A percentile compares a stretch with the other conserved stretches of the same genome.
phyloP scores from a whole-genome alignment of 495 filamentous ascomycete species.

The Cudoniella acicularis region DNA sequence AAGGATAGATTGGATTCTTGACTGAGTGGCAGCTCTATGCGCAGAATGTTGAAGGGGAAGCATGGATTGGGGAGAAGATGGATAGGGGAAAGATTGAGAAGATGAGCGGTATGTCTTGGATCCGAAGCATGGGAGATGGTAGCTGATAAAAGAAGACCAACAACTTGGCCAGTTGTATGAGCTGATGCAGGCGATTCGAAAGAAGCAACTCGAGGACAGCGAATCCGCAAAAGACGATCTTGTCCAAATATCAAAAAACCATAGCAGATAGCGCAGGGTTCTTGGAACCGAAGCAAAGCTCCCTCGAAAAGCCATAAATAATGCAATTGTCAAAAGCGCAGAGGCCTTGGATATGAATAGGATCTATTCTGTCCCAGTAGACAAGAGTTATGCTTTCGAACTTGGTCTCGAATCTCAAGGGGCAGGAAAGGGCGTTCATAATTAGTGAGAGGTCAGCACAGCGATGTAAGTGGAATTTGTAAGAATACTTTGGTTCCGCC shows the following conservation, averaged over 20 bases:
- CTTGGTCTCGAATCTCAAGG: too few species aligned
- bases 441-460: too few species aligned
- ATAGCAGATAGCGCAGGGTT: too few species aligned
- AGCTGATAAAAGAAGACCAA: constrained; percentile 57
- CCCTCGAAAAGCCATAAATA: too few species aligned
- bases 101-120: constrained; percentile 75
- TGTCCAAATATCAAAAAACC: neutral
- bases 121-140: neutral
- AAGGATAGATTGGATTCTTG: constrained; percentile 78
- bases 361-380: too few species aligned
- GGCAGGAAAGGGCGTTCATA: too few species aligned
- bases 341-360: too few species aligned
- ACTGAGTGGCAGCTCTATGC: constrained; percentile 96
- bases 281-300: too few species aligned
- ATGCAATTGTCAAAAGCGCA: too few species aligned
- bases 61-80: constrained; percentile 74
- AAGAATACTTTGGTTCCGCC: too few species aligned
- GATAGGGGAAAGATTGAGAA: constrained; percentile 79
- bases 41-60: constrained; percentile 81
- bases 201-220: constrained; percentile 46
- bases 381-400: too few species aligned
- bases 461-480: too few species aligned
- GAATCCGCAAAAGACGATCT: neutral
- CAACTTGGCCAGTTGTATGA: constrained; percentile 93
- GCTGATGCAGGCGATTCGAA: constrained; percentile 81